Percentiles rank a stretch among this genome's conserved stretches.
These are phyloP conservation scores for Penicillium verhagenii DNA, from an alignment of 495 filamentous ascomycete species.

Conservation along the genomic window DNA sequence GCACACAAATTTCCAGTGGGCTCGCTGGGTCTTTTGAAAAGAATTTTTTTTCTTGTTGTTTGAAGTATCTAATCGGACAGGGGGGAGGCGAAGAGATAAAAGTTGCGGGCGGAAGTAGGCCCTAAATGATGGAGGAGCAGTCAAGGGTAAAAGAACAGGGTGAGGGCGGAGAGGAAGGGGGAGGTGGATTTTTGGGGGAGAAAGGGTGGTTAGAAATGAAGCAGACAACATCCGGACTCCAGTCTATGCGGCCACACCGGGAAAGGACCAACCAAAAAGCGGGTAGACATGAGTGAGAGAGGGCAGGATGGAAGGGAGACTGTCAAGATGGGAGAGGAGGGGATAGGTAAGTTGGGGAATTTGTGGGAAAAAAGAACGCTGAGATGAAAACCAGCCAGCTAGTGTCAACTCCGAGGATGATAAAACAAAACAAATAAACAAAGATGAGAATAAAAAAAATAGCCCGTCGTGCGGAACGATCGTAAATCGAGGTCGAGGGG, in stretches of 20 bases:
- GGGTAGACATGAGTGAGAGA: constrained; percentile 4
- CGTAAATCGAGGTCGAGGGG: constrained; percentile 24
- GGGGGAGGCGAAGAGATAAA: constrained; percentile 7
- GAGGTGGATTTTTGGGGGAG: not conserved
- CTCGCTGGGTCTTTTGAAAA: constrained; percentile 15
- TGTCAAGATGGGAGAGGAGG: not conserved
- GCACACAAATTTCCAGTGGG: constrained; percentile 22
- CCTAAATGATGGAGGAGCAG: constrained; percentile 13
- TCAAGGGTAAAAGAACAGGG: constrained; percentile 5
- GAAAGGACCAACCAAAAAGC: not conserved
- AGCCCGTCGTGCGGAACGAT: constrained; percentile 25
- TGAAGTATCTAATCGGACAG: constrained; percentile 30
- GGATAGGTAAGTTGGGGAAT: no score
- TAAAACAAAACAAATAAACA: constrained; percentile 13
- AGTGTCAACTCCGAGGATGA: constrained; percentile 33
- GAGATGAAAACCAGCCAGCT: constrained; percentile 40
- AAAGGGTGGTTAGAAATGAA: constrained; percentile 3
- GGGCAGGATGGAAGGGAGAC: not conserved
- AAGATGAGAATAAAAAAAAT: no score
- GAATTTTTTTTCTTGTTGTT: constrained; percentile 34
- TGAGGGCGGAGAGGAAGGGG: not conserved
- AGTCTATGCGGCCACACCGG: constrained; percentile 17
- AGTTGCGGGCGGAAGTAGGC: constrained; percentile 29
- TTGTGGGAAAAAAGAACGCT: constrained; percentile 25
- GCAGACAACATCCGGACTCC: constrained; percentile 11